Evolutionary conservation across 306 rosid species (phyloP).

Genomic region (Trichosanthes truncata): DNA sequence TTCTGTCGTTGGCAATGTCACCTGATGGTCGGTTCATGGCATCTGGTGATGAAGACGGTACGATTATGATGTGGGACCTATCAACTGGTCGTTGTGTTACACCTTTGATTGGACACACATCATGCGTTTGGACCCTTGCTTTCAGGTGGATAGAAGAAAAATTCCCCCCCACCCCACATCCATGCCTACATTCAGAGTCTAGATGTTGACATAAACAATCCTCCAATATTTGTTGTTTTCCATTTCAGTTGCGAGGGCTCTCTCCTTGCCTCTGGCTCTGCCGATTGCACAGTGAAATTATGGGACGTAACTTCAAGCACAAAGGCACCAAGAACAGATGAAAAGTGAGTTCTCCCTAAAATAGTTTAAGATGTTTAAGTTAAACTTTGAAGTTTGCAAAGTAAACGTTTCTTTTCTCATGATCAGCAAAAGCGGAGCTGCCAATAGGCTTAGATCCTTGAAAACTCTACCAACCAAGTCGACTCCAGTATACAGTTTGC

Average conservation of each 20-base stretch:
- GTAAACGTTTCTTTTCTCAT: background rate
- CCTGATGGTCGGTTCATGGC: slow-evolving; percentile 95
- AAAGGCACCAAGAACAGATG: slow-evolving; percentile 59
- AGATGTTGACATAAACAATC: background rate
- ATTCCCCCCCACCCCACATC: background rate
- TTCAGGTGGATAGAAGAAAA: slow-evolving; percentile 45
- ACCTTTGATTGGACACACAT: slow-evolving; percentile 83
- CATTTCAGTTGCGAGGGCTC: slow-evolving; percentile 79
- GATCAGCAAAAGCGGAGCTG: slow-evolving; percentile 48
- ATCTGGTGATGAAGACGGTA: slow-evolving; percentile 92
- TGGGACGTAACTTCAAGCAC: slow-evolving; percentile 88
- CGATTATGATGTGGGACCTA: slow-evolving; percentile 97
- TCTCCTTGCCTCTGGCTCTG: slow-evolving; percentile 91
- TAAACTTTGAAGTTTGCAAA: background rate
- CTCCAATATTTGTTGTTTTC: background rate
- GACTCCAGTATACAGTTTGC: slow-evolving; percentile 63
- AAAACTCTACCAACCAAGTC: slow-evolving; percentile 76
- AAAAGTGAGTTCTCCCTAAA: slow-evolving; percentile 43
- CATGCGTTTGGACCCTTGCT: slow-evolving; percentile 85
- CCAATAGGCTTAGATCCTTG: slow-evolving; percentile 71
- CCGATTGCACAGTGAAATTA: slow-evolving; percentile 87
- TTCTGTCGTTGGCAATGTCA: slow-evolving; percentile 84
- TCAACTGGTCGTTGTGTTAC: slow-evolving; percentile 79
- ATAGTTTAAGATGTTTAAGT: background rate
- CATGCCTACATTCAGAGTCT: background rate